Evolutionary conservation across 495 filamentous ascomycete genomes (phyloP), one percentile per base, ranked within the genome.

Genomic region (Tuber aestivum): DNA sequence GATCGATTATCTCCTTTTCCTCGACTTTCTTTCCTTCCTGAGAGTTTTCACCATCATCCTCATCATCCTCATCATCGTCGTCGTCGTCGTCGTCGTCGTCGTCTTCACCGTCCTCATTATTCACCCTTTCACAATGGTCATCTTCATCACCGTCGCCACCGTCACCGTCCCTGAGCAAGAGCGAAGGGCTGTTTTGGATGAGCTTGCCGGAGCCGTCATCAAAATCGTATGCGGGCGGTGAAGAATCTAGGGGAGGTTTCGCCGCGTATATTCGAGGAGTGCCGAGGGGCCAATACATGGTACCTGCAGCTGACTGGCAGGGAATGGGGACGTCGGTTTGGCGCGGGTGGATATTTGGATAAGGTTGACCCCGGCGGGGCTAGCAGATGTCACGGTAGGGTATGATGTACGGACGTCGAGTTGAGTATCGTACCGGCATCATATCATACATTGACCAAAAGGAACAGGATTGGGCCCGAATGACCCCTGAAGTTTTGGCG

Each of bases 251-350:
- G 70, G 87, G 87, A 79, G 87, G 86, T 85, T 88, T 91, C 85
- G 91, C 91, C 84, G 92, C 92, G 88, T 95, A 96, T 82, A 97
- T 91, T 85, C 90, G 88, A 76, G 94, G 94, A 77, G 94, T 92
- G 84, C 93, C 94, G 85, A 95, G 88, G 81, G 95, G 95, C 95
- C 95, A 97, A 88, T 97, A 97, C 94, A 97, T 97, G n/a, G 23
- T 79, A 27, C 8, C 56, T 14, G 27, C 56, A 7, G 14, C 27
- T 35, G n/a, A 35, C 56, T 35, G 12, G 56, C 14, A 35, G 27
- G 27, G 56, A 35, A 65, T 35, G 27, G 14, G 32, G 56, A n/a
- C 14, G 14, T 18, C 32, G 56, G 27, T 65, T 35, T 65, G 56
- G 32, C 32, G 56, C 16, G 56, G 56, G 56, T 65, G 56, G 56